These are phyloP conservation scores for Lachnum nothofagi DNA, from an alignment of 2,329 filamentous ascomycete genomes.

Conservation along the genomic window DNA sequence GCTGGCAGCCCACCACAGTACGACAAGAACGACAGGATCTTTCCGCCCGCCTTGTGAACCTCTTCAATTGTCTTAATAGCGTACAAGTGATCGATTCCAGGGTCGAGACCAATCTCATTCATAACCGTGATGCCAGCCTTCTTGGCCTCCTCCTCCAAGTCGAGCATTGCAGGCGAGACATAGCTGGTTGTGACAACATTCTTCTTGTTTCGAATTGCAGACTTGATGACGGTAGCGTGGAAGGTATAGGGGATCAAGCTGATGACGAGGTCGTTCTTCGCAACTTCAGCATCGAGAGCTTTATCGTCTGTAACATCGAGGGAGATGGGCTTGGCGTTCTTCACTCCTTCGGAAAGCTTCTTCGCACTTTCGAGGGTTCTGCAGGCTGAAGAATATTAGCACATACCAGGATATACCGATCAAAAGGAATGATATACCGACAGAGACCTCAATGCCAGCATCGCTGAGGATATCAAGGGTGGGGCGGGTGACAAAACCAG, in stretches of 20 bases:
- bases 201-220: slow-evolving; percentile 89
- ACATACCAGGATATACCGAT: neutral
- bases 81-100: slow-evolving; percentile 66
- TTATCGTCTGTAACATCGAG: slow-evolving; percentile 75
- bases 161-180: slow-evolving; percentile 86
- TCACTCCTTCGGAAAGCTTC: slow-evolving; percentile 66
- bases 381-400: slow-evolving; percentile 54
- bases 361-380: slow-evolving; percentile 72
- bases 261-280: slow-evolving; percentile 74
- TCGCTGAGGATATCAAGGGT: slow-evolving; percentile 54
- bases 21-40: slow-evolving; percentile 73
- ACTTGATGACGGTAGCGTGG: slow-evolving; percentile 86
- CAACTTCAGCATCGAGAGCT: slow-evolving; percentile 75
- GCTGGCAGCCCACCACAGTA: slow-evolving; percentile 79
- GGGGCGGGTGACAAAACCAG: slow-evolving; percentile 52
- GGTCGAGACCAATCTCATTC: slow-evolving; percentile 87
- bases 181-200: slow-evolving; percentile 94
- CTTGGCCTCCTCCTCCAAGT: slow-evolving; percentile 77
- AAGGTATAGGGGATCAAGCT: slow-evolving; percentile 86
- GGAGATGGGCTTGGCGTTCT: slow-evolving; percentile 69
- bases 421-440: slow-evolving; percentile 39
- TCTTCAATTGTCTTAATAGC: slow-evolving; percentile 83
- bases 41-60: slow-evolving; percentile 82
- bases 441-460: slow-evolving; percentile 51
- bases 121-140: slow-evolving; percentile 92